Conservation (phyloP, 176 grass and related monocot genomes). For the Juncus inflexus region DNA sequence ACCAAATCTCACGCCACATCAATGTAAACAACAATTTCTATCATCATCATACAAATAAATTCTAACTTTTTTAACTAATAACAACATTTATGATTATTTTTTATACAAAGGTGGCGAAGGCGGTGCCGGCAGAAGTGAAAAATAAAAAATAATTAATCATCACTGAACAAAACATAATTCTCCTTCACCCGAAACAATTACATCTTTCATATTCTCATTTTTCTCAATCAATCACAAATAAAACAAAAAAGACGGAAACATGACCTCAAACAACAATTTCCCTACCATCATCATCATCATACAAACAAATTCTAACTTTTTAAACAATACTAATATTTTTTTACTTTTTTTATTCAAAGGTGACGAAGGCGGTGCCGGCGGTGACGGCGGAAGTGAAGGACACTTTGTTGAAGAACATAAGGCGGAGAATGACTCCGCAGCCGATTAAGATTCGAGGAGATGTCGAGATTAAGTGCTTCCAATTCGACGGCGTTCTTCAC, state of each 20-base stretch:
- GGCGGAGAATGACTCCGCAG: constrained; percentile 86
- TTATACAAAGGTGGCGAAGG: constrained; percentile 62
- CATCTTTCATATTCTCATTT: too few species aligned
- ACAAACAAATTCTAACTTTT: too few species aligned
- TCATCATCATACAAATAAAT: too few species aligned
- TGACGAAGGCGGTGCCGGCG: constrained; percentile 70
- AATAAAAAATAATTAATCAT: constrained; percentile 15
- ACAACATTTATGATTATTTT: constrained; percentile 12
- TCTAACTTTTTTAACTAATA: too few species aligned
- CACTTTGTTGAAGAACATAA: constrained; percentile 73
- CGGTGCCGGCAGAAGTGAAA: constrained; percentile 68
- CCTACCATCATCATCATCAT: too few species aligned
- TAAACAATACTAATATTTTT: background rate
- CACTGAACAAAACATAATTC: too few species aligned
- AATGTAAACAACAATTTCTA: too few species aligned
- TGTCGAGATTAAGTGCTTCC: constrained; percentile 87
- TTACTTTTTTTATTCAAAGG: constrained; percentile 43
- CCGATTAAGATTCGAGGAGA: constrained; percentile 91
- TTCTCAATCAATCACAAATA: too few species aligned
- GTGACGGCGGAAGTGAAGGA: constrained; percentile 75
- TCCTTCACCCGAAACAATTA: too few species aligned
- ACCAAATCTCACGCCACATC: too few species aligned
- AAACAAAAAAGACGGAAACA: too few species aligned
- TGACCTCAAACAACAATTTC: too few species aligned
- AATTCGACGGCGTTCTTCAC: constrained; percentile 89